Evolutionary conservation across 2,329 filamentous ascomycete species (phyloP), one percentile per base, ranked within the genome.

Genomic region (Chaetothyriales sp.): DNA sequence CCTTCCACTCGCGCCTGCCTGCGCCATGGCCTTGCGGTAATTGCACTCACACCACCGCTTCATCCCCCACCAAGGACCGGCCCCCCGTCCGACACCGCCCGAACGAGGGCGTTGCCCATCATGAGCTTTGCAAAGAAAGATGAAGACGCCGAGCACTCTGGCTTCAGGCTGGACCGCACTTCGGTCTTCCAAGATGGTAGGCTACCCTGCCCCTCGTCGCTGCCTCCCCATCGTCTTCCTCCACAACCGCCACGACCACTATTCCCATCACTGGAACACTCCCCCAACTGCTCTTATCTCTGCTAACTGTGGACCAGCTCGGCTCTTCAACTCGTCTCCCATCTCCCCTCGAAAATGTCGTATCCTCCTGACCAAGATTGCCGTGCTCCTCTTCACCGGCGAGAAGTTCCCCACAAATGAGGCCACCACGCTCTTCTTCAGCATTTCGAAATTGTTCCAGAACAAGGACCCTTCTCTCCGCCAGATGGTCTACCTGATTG

Each of bases 71-170:
- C 8, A 12, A n/a, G 10, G 8, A 19, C 19, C 19, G 44, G 12
- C 10, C 8, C 18, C 18, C 44, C 12, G 10, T n/a, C 5, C 25
- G 25, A 20, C 25, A 4, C 44, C 25, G 18, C 43, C 43, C 12
- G 10, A n/a, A 26, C 44, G 19, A 22, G 44, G 25, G 44, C 44
- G 19, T 43, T 47, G 44, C 44, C 52, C 66, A 68, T 55, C 20
- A 95, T 95, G 89, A 92, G 84, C 73, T 94, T 92, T 79, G 83
- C 90, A 76, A 98, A 98, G 76, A 96, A 95, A 77, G 90, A 98
- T 71, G 92, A 96, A 78, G 92, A 98, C 75, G 86, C 83, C 66
- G 90, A 95, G 68, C 80, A 83, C 68, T 83, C 85, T 66, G 79
- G 96, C 74, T 84, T 96, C 76, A 94, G 90, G 78, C 87, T 96